Evolutionary conservation across 140 eudicot genomes (phyloP).

Genomic region (Cichorium intybus): DNA sequence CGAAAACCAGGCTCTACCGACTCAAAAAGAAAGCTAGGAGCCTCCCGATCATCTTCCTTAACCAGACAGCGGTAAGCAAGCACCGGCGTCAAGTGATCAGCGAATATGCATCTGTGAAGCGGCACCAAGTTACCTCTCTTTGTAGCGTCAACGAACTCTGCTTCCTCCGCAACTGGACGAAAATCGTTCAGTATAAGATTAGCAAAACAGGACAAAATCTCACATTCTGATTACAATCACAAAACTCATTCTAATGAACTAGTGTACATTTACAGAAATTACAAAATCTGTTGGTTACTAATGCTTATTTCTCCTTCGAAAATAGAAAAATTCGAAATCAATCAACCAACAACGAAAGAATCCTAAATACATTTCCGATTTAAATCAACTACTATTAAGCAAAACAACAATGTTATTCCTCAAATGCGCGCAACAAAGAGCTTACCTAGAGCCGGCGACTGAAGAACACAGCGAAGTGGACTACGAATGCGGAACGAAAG

Average conservation of each 20-base stretch:
- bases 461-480: constrained; percentile 45
- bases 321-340: constrained; percentile 1
- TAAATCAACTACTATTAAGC: not conserved
- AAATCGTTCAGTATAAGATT: constrained; percentile 1
- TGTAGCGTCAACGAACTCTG: constrained; percentile 69
- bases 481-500: constrained; percentile 31
- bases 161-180: constrained; percentile 47
- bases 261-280: not conserved
- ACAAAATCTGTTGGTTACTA: not conserved
- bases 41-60: constrained; percentile 74
- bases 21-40: constrained; percentile 89
- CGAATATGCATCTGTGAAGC: constrained; percentile 60
- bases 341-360: not conserved
- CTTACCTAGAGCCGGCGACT: constrained; percentile 49
- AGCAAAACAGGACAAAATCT: constrained; percentile 13
- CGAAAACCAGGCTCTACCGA: constrained; percentile 78
- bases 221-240: not conserved
- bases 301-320: not conserved
- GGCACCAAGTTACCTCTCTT: constrained; percentile 71
- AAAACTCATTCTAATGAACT: not conserved
- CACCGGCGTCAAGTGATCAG: constrained; percentile 94
- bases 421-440: not conserved
- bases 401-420: constrained; percentile 4
- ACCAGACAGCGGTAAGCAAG: constrained; percentile 91
- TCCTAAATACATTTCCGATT: not conserved